Conservation (phyloP, 169 alveolate genomes). For the Sarcocystis neurona region DNA sequence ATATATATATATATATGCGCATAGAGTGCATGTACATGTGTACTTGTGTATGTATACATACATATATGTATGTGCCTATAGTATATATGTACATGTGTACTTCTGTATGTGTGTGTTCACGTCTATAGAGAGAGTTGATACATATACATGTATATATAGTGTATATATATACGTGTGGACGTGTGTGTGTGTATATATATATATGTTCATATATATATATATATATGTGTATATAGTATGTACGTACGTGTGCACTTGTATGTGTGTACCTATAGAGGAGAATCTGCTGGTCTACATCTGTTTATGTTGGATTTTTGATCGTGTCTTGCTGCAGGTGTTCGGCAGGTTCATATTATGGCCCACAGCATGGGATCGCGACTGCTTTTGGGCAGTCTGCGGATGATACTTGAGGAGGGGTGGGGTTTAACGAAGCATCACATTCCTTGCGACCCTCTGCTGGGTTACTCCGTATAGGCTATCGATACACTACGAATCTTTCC, state of each 20-base stretch:
- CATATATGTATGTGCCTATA: background rate
- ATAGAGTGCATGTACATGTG: no score
- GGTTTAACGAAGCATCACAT: no score
- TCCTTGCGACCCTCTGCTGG: no score
- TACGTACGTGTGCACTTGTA: background rate
- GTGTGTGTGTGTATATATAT: background rate
- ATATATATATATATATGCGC: no score
- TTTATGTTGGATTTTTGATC: background rate
- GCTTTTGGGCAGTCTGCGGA: constrained; percentile 48
- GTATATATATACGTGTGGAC: no score
- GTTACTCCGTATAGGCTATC: no score
- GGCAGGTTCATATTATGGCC: constrained; percentile 74
- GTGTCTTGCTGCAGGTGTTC: constrained; percentile 54
- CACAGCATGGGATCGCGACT: constrained; percentile 73
- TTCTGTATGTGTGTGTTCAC: no score
- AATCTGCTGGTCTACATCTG: background rate
- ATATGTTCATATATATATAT: no score
- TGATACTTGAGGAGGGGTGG: background rate
- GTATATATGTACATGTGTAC: background rate
- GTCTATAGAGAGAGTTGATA: no score
- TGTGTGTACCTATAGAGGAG: background rate
- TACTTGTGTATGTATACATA: background rate
- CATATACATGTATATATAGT: no score
- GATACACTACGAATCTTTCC: no score
- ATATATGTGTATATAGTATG: background rate